These are phyloP conservation scores for Auricularia sp. DNA, from an alignment of 768 basidiomycete species.

Conservation along the genomic window DNA sequence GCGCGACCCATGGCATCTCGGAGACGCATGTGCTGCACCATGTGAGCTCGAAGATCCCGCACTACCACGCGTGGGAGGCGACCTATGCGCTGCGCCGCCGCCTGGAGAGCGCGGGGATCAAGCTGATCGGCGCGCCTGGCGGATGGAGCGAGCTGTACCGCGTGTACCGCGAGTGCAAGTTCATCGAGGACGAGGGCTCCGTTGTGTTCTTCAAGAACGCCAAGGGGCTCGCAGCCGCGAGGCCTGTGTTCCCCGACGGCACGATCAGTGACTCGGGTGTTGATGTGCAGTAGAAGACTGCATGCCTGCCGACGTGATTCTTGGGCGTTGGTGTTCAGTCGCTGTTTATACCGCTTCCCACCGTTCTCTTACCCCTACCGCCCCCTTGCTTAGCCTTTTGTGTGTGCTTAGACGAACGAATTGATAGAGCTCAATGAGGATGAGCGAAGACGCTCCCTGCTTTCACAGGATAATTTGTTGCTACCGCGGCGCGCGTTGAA, in stretches of 20 bases:
- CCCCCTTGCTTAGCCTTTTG: too few species aligned
- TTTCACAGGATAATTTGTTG: too few species aligned
- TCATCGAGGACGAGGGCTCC: slow-evolving; percentile 89
- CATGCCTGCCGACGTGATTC: too few species aligned
- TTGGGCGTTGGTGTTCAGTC: too few species aligned
- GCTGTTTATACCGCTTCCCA: too few species aligned
- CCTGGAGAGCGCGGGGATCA: slow-evolving; percentile 47
- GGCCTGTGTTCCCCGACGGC: slow-evolving; percentile 53
- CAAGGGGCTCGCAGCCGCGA: slow-evolving; percentile 59
- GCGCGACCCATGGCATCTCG: slow-evolving; percentile 83
- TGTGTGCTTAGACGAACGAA: too few species aligned
- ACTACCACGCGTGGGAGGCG: slow-evolving; percentile 94
- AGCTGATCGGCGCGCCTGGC: slow-evolving; percentile 59
- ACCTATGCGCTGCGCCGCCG: slow-evolving; percentile 72
- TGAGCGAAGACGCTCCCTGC: too few species aligned
- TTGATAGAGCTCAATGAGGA: too few species aligned
- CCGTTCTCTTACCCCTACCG: too few species aligned
- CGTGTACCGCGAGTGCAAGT: slow-evolving; percentile 76
- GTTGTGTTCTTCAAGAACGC: slow-evolving; percentile 90
- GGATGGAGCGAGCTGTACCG: slow-evolving; percentile 76
- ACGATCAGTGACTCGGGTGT: slow-evolving; percentile 57
- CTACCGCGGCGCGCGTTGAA: too few species aligned
- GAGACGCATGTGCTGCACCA: slow-evolving; percentile 93
- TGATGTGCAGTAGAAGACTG: slow-evolving; percentile 30
- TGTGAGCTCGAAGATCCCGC: slow-evolving; percentile 89